Evolutionary conservation across 495 filamentous ascomycete genomes (phyloP).

Genomic region (Elasticomyces elasticus): DNA sequence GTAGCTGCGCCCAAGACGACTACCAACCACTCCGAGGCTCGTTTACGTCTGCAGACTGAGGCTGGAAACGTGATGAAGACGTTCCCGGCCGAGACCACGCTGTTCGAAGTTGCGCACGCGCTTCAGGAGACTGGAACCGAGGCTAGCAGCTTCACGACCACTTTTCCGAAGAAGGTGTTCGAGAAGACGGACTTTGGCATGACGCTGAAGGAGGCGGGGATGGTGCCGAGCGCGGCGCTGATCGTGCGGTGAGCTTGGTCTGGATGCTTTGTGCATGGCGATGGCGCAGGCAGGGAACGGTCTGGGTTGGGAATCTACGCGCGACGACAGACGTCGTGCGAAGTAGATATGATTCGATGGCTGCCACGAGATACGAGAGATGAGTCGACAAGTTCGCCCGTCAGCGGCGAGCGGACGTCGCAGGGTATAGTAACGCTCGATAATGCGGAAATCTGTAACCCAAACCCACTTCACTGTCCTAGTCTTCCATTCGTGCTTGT

Average conservation of each 20-base stretch:
- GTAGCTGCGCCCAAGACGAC: slow-evolving; percentile 44
- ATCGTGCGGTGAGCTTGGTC: slow-evolving; percentile 51
- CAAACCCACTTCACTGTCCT: too few species aligned
- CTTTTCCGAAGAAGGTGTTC: slow-evolving; percentile 79
- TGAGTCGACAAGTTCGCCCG: too few species aligned
- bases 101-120: slow-evolving; percentile 82
- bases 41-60: slow-evolving; percentile 69
- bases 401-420: too few species aligned
- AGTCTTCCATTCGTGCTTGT: background rate
- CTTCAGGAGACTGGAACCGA: slow-evolving; percentile 55
- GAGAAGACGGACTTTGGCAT: slow-evolving; percentile 72
- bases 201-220: slow-evolving; percentile 82
- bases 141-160: slow-evolving; percentile 69
- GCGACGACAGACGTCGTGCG: too few species aligned
- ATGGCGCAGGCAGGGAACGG: too few species aligned
- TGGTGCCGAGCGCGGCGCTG: slow-evolving; percentile 80
- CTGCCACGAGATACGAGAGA: too few species aligned
- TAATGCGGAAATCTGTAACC: too few species aligned
- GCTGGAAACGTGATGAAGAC: slow-evolving; percentile 70
- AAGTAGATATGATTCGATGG: too few species aligned
- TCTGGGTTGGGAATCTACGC: too few species aligned
- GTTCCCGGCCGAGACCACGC: slow-evolving; percentile 71
- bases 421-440: too few species aligned
- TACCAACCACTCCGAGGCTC: slow-evolving; percentile 63
- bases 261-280: background rate